Percentiles rank a stretch among this genome's conserved stretches.
Evolutionary conservation across 495 filamentous ascomycete species (phyloP).

Genomic region (Beverwykella pulmonaria): DNA sequence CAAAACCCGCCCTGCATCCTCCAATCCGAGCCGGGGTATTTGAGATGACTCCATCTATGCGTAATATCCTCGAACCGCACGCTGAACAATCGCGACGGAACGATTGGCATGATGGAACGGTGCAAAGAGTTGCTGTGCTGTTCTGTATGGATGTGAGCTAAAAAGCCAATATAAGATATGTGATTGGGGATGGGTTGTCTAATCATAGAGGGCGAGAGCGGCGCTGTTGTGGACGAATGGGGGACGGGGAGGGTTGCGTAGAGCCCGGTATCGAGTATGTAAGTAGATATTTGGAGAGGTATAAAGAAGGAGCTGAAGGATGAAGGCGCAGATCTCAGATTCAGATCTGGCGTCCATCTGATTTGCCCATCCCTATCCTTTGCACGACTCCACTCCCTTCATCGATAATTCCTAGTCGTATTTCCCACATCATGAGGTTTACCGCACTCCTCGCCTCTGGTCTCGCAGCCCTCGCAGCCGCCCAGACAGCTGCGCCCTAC

Average conservation of each 20-base stretch:
- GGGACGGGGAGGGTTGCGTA: background rate
- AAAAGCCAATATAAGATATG: background rate
- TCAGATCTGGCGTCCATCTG: background rate
- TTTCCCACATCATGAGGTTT: constrained; percentile 28
- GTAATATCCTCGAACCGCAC: background rate
- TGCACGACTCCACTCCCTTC: background rate
- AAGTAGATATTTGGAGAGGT: background rate
- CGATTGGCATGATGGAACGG: background rate
- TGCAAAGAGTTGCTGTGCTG: background rate
- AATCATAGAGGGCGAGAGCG: constrained; percentile 16
- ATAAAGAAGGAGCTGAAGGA: constrained; percentile 4
- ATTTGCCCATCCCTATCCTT: no score
- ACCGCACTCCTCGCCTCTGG: constrained; percentile 11
- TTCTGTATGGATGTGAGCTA: background rate
- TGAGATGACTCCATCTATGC: constrained; percentile 6
- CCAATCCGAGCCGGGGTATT: constrained; percentile 16
- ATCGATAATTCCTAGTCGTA: background rate
- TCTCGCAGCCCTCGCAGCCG: constrained; percentile 13
- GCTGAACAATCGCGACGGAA: background rate
- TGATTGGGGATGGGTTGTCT: background rate
- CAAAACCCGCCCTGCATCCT: background rate
- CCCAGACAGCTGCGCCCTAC: constrained; percentile 25
- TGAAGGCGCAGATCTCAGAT: background rate
- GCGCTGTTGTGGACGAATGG: background rate
- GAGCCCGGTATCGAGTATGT: background rate